A percentile compares a stretch with the other conserved stretches of the same genome.
phyloP scores from a whole-genome alignment of 768 basidiomycete species.

The Zangia roseola region DNA sequence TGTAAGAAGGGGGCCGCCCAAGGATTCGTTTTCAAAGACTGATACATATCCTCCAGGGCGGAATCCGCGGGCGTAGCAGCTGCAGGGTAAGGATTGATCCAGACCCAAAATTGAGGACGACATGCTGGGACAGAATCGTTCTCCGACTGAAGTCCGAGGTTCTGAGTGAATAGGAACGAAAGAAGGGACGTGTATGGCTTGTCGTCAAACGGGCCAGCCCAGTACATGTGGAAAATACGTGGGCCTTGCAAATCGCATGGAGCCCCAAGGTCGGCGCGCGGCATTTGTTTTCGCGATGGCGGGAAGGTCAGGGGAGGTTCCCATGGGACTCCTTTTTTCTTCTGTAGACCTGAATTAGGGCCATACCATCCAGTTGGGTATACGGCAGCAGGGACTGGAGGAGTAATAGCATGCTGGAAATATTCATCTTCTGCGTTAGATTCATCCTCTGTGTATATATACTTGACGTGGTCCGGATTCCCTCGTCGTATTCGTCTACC shows the following conservation, averaged over 20 bases:
- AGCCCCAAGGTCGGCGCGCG: constrained; percentile 35
- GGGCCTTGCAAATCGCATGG: constrained; percentile 79
- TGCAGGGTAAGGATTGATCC: constrained; percentile 95
- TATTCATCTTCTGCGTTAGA: constrained; percentile 17
- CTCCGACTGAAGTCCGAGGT: constrained; percentile 71
- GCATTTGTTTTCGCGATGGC: constrained; percentile 42
- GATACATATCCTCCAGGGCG: constrained; percentile 80
- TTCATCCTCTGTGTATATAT: constrained; percentile 66
- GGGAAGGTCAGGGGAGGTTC: constrained; percentile 55
- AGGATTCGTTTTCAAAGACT: constrained; percentile 71
- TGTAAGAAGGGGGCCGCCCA: constrained; percentile 95
- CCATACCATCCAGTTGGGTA: constrained; percentile 36
- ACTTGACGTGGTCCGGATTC: constrained; percentile 72
- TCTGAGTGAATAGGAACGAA: constrained; percentile 93
- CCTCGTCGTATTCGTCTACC: constrained; percentile 70
- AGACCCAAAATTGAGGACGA: constrained; percentile 90
- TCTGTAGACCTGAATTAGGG: constrained; percentile 53
- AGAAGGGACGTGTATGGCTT: constrained; percentile 92
- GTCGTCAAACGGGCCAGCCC: constrained; percentile 95
- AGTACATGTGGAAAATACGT: constrained; percentile 92
- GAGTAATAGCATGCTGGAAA: constrained; percentile 7
- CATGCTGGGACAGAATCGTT: constrained; percentile 46
- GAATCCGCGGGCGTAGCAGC: constrained; percentile 78
- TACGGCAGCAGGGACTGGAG: constrained; percentile 22
- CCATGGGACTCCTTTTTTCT: constrained; percentile 58